These are phyloP conservation scores for Carpinus viminea DNA, from an alignment of 306 rosid genomes.

Conservation along the genomic window DNA sequence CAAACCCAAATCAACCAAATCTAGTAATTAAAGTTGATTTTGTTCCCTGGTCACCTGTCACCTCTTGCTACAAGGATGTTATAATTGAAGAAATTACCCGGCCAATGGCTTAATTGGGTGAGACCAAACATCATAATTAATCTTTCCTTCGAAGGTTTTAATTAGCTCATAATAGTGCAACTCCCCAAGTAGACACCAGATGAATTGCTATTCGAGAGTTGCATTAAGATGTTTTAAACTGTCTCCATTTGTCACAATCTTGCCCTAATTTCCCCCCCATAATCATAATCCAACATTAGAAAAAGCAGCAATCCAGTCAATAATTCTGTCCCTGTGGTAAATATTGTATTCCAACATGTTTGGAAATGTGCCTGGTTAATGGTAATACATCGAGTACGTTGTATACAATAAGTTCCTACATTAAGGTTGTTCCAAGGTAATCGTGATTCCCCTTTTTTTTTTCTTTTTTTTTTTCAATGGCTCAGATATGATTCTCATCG, in stretches of 20 bases:
- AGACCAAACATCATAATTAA: background rate
- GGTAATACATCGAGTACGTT: background rate
- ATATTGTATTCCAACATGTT: background rate
- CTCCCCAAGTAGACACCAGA: background rate
- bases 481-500: background rate
- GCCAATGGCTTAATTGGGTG: background rate
- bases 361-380: background rate
- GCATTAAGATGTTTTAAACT: background rate
- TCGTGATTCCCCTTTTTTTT: background rate
- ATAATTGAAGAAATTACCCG: background rate
- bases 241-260: background rate
- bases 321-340: background rate
- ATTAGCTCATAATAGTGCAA: background rate
- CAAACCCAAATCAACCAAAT: too few relatives aligned
- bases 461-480: background rate
- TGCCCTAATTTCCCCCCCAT: conserved; percentile 8
- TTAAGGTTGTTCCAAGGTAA: background rate
- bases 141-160: background rate
- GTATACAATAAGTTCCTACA: background rate
- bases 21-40: too few relatives aligned
- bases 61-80: background rate
- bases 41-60: too few relatives aligned
- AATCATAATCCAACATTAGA: background rate
- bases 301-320: background rate
- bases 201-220: background rate